Evolutionary conservation across 805 yeast genomes (phyloP).

Genomic region (Saccharomycopsis microspora): DNA sequence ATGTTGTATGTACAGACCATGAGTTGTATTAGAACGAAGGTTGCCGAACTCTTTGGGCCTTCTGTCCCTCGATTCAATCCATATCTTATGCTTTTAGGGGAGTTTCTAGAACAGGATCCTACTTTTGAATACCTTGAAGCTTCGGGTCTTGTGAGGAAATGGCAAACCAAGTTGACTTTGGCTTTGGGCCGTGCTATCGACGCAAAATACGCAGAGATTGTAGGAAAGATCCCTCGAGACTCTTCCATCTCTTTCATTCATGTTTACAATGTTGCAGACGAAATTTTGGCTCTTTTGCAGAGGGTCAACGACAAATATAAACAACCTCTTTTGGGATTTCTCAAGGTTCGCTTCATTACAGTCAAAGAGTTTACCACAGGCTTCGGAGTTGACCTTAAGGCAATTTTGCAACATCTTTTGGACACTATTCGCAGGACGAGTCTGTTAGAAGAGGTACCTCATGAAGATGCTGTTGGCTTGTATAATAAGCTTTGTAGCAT

Average conservation of each 20-base stretch:
- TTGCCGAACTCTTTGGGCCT: constrained; percentile 31
- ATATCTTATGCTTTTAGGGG: constrained; percentile 35
- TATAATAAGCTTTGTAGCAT: constrained; percentile 44
- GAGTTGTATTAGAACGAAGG: constrained; percentile 30
- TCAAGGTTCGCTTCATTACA: constrained; percentile 39
- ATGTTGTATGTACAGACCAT: constrained; percentile 36
- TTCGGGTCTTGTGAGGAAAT: constrained; percentile 30
- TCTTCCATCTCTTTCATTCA: constrained; percentile 41
- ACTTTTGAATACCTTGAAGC: constrained; percentile 26
- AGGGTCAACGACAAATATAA: constrained; percentile 48
- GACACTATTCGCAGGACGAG: neutral
- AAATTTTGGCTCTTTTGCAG: constrained; percentile 37
- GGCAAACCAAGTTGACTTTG: constrained; percentile 28
- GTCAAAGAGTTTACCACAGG: constrained; percentile 39
- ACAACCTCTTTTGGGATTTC: constrained; percentile 45
- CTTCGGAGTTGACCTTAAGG: constrained; percentile 41
- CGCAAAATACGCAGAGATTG: constrained; percentile 29
- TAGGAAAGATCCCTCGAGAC: constrained; percentile 48
- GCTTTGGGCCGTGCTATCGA: constrained; percentile 31
- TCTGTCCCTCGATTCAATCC: constrained; percentile 52
- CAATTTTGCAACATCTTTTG: constrained; percentile 32
- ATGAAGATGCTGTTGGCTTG: constrained; percentile 46
- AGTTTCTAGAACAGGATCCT: constrained; percentile 36
- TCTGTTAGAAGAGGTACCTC: constrained; percentile 22
- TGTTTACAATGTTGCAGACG: constrained; percentile 44